Percentiles rank a stretch among this genome's conserved stretches.
Conservation (phyloP, 371 early-diverging fungal genomes). For the Encephalitozoon romaleae region DNA sequence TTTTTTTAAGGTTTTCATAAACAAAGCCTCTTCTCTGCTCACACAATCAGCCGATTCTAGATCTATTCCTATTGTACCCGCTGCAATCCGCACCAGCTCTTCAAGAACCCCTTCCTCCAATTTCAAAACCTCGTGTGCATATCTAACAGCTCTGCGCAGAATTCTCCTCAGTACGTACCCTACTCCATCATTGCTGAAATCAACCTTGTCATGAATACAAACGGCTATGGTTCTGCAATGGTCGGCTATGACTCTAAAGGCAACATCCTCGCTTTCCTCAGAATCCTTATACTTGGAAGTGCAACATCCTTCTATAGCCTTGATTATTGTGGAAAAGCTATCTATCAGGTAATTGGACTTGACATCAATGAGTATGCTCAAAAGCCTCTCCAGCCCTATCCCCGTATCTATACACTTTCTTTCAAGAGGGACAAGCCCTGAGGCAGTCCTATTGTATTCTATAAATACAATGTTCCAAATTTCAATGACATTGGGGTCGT, state of each 20-base stretch:
- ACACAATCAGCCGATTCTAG: constrained; percentile 76
- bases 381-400: constrained; percentile 91
- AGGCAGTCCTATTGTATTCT: constrained; percentile 93
- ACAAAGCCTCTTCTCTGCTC: constrained; percentile 84
- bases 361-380: constrained; percentile 86
- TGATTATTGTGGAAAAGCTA: constrained; percentile 61
- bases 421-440: constrained; percentile 78
- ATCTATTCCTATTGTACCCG: constrained; percentile 64
- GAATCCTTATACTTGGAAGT: constrained; percentile 66
- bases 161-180: constrained; percentile 97
- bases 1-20: constrained; percentile 89
- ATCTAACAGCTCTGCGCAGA: constrained; percentile 85
- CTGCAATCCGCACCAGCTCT: constrained; percentile 51
- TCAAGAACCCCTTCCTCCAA: constrained; percentile 44
- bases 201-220: constrained; percentile 85
- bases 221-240: constrained; percentile 93
- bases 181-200: constrained; percentile 90
- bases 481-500: constrained; percentile 95
- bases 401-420: constrained; percentile 97
- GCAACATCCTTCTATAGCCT: constrained; percentile 71
- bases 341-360: constrained; percentile 90
- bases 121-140: constrained; percentile 80
- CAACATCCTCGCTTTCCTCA: constrained; percentile 79
- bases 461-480: constrained; percentile 99
- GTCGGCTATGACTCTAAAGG: constrained; percentile 96